Percentiles rank a stretch among this genome's conserved stretches.
Conservation (phyloP, 2,329 filamentous ascomycete species). For the Penicillium aurantiogriseum region DNA sequence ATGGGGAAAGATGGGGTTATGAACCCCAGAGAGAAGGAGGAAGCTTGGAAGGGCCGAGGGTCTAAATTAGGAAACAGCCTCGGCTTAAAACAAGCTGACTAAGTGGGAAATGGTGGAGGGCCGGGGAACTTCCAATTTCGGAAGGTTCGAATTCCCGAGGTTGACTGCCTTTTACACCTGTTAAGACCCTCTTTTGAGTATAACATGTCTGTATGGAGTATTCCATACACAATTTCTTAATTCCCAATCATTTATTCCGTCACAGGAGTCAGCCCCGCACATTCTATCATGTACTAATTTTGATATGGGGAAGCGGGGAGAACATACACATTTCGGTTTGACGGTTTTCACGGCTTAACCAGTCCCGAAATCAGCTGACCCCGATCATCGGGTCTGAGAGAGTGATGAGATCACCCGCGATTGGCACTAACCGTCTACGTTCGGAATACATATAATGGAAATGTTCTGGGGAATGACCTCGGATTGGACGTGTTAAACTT, state of each 20-base stretch:
- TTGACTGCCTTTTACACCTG: neutral
- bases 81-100: constrained; percentile 12
- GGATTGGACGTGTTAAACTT: neutral
- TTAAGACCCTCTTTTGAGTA: neutral
- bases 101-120: constrained; percentile 8
- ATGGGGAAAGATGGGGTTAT: constrained; percentile 10
- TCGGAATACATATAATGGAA: no score
- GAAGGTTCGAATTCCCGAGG: neutral
- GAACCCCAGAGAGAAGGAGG: constrained; percentile 19
- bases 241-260: neutral
- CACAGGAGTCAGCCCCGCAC: neutral
- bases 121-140: neutral
- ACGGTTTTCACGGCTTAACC: constrained; percentile 1
- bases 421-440: neutral
- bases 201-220: no score
- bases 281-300: neutral
- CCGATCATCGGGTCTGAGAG: constrained; percentile 1
- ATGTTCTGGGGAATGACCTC: neutral
- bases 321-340: neutral
- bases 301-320: constrained; percentile 3
- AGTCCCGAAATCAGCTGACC: constrained; percentile 17
- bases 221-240: neutral
- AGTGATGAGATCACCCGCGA: neutral
- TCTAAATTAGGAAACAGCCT: constrained; percentile 27
- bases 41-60: constrained; percentile 14